Conservation (phyloP, 495 filamentous ascomycete genomes). For the Massariosphaeria phaeospora region DNA sequence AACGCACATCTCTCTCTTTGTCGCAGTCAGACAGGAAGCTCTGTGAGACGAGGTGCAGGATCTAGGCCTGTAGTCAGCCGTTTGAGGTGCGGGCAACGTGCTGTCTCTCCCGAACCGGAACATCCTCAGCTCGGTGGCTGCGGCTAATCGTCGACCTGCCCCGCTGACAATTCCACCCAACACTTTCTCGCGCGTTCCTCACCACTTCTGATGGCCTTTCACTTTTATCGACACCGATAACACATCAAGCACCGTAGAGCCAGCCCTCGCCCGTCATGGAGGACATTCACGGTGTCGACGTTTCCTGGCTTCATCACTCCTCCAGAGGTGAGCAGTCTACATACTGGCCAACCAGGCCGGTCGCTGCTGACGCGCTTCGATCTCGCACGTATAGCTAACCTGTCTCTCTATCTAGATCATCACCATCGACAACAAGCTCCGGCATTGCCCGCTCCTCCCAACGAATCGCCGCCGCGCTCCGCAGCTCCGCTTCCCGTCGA, state of each 20-base stretch:
- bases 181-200: neutral
- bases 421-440: constrained; percentile 33
- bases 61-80: too few relatives aligned
- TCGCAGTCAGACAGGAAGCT: too few relatives aligned
- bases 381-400: too few relatives aligned
- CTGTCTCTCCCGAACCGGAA: too few relatives aligned
- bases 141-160: constrained; percentile 19
- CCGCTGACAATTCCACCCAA: constrained; percentile 24
- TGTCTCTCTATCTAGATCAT: constrained; percentile 26
- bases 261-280: constrained; percentile 47
- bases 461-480: constrained; percentile 31
- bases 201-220: constrained; percentile 14
- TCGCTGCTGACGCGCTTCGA: too few relatives aligned
- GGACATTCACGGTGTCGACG: constrained; percentile 59
- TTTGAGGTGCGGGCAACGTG: too few relatives aligned
- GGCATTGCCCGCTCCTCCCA: constrained; percentile 29
- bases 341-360: neutral
- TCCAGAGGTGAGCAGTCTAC: constrained; percentile 51
- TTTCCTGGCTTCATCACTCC: constrained; percentile 66
- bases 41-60: too few relatives aligned
- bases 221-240: constrained; percentile 5
- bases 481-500: constrained; percentile 26
- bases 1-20: too few relatives aligned
- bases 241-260: neutral
- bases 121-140: neutral